phyloP scores from a whole-genome alignment of 441 rosid genomes.

The Brassica balearica region DNA sequence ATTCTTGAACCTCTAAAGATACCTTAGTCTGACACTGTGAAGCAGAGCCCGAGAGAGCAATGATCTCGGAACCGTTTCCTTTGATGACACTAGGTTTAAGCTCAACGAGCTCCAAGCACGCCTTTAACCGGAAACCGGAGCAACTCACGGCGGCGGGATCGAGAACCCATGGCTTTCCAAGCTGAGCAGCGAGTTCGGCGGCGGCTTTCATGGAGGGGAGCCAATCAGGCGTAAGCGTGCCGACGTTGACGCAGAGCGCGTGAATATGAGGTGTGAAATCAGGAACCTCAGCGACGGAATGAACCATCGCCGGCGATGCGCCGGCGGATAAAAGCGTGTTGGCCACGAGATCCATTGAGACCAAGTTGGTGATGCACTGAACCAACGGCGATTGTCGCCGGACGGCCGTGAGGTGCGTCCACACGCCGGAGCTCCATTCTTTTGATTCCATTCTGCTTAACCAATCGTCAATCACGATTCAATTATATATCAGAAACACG shows the following conservation, averaged over 20 bases:
- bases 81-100: conserved; percentile 73
- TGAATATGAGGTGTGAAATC: conserved; percentile 76
- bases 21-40: conserved; percentile 67
- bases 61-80: conserved; percentile 88
- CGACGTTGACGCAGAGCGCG: conserved; percentile 81
- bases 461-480: not conserved
- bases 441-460: conserved; percentile 33
- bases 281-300: conserved; percentile 67
- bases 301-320: conserved; percentile 95
- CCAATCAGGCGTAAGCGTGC: conserved; percentile 78
- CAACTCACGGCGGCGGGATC: conserved; percentile 93
- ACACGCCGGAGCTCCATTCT: conserved; percentile 59
- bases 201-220: conserved; percentile 79
- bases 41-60: conserved; percentile 65
- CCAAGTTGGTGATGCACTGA: conserved; percentile 94
- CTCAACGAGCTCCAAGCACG: conserved; percentile 75
- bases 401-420: conserved; percentile 57
- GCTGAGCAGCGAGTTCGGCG: conserved; percentile 51
- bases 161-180: conserved; percentile 82
- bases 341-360: conserved; percentile 91
- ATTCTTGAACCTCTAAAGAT: conserved; percentile 7
- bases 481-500: conserved; percentile 15
- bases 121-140: conserved; percentile 66
- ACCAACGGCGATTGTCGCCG: conserved; percentile 69
- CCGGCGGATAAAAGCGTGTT: conserved; percentile 87